Evolutionary conservation across 1,284 basidiomycete species (phyloP).

Genomic region (Apiotrichum laibachii): DNA sequence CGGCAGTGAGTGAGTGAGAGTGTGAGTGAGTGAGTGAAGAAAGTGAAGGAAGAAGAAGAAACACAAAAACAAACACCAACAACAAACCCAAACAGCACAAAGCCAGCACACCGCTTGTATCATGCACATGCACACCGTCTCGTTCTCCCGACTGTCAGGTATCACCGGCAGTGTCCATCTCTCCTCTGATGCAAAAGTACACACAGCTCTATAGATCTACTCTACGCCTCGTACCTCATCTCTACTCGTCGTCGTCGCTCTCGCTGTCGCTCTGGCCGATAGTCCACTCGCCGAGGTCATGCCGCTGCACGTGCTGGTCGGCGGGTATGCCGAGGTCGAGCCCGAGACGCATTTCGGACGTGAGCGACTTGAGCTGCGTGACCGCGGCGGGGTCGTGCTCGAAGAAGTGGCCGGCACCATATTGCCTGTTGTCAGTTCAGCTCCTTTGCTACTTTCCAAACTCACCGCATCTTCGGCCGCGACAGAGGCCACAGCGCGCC

Average conservation of each 20-base stretch:
- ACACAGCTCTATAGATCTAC: not conserved
- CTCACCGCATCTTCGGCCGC: conserved; percentile 5
- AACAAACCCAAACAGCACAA: no score
- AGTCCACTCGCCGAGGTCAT: conserved; percentile 12
- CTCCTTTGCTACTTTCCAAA: not conserved
- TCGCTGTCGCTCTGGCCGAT: conserved; percentile 12
- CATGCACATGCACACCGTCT: no score
- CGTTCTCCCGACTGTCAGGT: no score
- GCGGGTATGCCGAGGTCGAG: not conserved
- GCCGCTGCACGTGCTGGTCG: not conserved
- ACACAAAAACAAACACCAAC: no score
- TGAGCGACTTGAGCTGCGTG: conserved; percentile 28
- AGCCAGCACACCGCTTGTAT: no score
- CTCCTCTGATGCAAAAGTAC: not conserved
- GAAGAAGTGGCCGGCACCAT: conserved; percentile 36
- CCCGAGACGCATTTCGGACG: conserved; percentile 32
- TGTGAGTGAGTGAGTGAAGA: no score
- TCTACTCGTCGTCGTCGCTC: conserved; percentile 8
- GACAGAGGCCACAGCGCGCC: conserved; percentile 22
- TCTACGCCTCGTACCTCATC: not conserved
- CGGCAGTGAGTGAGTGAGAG: no score
- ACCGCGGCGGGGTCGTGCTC: conserved; percentile 31
- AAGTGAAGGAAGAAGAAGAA: no score
- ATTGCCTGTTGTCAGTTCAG: conserved; percentile 2
- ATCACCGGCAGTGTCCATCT: not conserved